Evolutionary conservation across 2,329 filamentous ascomycete genomes (phyloP).

Genomic region (Fusarium sulawesiense): DNA sequence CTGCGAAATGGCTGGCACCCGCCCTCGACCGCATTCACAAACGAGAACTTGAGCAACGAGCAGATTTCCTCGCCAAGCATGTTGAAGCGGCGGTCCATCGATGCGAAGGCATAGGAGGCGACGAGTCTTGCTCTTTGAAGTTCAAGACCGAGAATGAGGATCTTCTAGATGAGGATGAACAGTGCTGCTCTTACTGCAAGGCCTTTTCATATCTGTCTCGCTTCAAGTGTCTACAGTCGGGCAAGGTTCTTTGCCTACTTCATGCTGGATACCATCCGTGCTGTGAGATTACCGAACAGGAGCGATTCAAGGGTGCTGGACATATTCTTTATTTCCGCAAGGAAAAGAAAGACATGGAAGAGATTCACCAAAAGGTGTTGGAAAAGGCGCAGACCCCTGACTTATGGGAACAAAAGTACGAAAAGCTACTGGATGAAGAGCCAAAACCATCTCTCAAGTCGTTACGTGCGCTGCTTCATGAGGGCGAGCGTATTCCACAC

Average conservation of each 20-base stretch:
- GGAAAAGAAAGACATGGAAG: slow-evolving; percentile 74
- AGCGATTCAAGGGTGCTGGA: slow-evolving; percentile 75
- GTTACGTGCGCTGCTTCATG: slow-evolving; percentile 83
- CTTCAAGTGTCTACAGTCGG: slow-evolving; percentile 84
- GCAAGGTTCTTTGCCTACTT: slow-evolving; percentile 83
- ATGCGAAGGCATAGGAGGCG: slow-evolving; percentile 59
- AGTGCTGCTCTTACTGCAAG: slow-evolving; percentile 94
- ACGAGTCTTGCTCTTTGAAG: slow-evolving; percentile 67
- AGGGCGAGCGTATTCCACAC: slow-evolving; percentile 96
- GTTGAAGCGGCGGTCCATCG: slow-evolving; percentile 64
- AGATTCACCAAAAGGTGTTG: slow-evolving; percentile 77
- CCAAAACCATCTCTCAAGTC: slow-evolving; percentile 86
- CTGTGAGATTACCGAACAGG: slow-evolving; percentile 74
- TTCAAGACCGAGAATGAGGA: slow-evolving; percentile 77
- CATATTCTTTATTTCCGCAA: slow-evolving; percentile 84
- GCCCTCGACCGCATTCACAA: slow-evolving; percentile 82
- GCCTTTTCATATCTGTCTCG: slow-evolving; percentile 90
- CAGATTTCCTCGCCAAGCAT: slow-evolving; percentile 75
- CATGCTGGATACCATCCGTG: slow-evolving; percentile 86
- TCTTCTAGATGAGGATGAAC: slow-evolving; percentile 90
- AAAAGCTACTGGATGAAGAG: slow-evolving; percentile 84
- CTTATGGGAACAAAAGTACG: slow-evolving; percentile 89
- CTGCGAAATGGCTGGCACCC: slow-evolving; percentile 93
- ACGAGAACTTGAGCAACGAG: slow-evolving; percentile 76
- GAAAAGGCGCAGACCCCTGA: slow-evolving; percentile 91